These are phyloP conservation scores for Cynanchum wilfordii DNA, from an alignment of 257 asterid species.

Conservation along the genomic window DNA sequence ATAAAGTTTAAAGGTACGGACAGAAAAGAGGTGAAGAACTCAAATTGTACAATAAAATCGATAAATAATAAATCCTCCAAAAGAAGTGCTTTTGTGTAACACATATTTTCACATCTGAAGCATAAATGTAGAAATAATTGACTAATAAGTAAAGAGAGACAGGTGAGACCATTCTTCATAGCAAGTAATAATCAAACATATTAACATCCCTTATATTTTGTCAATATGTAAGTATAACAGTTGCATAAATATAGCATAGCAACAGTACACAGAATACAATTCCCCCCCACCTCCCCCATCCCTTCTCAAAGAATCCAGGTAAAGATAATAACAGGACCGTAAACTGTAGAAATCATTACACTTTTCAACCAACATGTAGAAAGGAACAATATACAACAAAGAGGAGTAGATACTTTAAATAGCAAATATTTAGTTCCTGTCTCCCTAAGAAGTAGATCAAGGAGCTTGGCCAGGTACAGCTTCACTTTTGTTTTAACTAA, in stretches of 20 bases:
- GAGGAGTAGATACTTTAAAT: no score
- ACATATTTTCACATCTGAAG: not conserved
- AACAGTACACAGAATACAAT: not conserved
- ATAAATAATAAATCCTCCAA: not conserved
- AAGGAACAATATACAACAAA: constrained; percentile 10
- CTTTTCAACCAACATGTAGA: constrained; percentile 1
- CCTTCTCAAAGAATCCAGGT: constrained; percentile 8
- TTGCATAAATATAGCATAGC: not conserved
- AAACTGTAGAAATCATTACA: constrained; percentile 1
- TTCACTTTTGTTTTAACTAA: not conserved
- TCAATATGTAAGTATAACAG: not conserved
- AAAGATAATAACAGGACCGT: constrained; percentile 1
- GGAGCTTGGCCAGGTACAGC: not conserved
- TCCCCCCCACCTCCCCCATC: not conserved
- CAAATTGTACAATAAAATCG: not conserved
- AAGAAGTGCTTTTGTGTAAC: not conserved
- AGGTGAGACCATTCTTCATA: not conserved
- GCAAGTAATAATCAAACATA: not conserved
- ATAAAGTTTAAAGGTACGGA: not conserved
- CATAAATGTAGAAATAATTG: not conserved
- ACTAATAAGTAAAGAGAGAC: no score
- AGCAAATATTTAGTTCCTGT: constrained; percentile 1
- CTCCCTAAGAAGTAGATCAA: constrained; percentile 1
- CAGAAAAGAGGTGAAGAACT: not conserved
- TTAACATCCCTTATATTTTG: not conserved